Percentiles rank a stretch among this genome's conserved stretches.
Conservation (phyloP, 2,329 filamentous ascomycete genomes). For the Scedosporium apiospermum region DNA sequence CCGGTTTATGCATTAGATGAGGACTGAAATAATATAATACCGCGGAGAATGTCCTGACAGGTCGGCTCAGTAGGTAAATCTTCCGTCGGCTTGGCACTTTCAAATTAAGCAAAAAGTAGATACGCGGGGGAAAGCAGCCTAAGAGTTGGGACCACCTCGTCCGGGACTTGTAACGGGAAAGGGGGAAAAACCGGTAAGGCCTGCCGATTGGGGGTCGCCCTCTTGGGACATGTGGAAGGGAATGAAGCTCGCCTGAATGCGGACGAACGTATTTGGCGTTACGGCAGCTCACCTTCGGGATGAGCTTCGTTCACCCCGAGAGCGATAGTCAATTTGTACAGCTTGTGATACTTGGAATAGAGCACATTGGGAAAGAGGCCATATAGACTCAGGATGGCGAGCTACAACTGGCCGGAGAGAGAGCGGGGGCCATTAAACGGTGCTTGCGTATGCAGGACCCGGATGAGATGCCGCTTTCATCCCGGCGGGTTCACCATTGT, state of each 20-base stretch:
- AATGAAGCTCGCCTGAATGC: neutral
- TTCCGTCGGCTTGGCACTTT: neutral
- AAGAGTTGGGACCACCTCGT: neutral
- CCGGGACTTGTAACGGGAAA: neutral
- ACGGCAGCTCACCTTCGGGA: too few relatives aligned
- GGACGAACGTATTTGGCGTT: too few relatives aligned
- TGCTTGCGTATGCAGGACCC: neutral
- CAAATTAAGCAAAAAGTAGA: neutral
- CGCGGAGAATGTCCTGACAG: neutral
- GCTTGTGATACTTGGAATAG: too few relatives aligned
- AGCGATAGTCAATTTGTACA: too few relatives aligned
- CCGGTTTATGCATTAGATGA: neutral
- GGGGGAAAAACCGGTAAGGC: neutral
- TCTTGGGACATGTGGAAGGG: neutral
- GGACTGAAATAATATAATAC: too few relatives aligned
- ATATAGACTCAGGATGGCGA: neutral
- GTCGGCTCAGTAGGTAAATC: neutral
- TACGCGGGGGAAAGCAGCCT: neutral
- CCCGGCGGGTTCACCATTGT: neutral
- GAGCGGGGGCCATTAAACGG: neutral
- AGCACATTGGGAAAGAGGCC: neutral
- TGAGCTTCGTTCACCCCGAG: too few relatives aligned
- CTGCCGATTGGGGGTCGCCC: neutral
- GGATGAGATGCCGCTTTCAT: neutral
- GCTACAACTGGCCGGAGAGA: neutral